phyloP scores from a whole-genome alignment of 495 filamentous ascomycete species.

The Xylaria venustula region DNA sequence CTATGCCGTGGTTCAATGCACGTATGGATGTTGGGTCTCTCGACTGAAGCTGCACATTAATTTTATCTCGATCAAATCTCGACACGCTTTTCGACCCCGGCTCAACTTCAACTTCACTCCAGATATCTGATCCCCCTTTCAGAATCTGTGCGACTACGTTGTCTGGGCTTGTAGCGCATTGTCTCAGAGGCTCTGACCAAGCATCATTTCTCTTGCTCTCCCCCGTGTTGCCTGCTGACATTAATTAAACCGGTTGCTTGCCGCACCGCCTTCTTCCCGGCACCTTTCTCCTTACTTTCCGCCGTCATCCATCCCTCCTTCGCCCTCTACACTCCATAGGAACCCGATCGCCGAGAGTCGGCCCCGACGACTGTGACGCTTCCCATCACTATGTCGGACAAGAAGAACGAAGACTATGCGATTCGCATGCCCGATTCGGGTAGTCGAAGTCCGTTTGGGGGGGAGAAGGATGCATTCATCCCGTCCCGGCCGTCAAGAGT shows the following conservation, averaged over 20 bases:
- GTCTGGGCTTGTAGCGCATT: neutral
- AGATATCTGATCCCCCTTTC: neutral
- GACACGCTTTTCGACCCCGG: neutral
- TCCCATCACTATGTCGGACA: slow-evolving; percentile 55
- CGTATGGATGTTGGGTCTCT: neutral
- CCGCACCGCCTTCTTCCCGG: neutral
- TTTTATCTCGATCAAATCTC: slow-evolving; percentile 10
- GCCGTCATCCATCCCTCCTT: neutral
- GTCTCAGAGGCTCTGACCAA: slow-evolving; percentile 7
- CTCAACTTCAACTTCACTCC: neutral
- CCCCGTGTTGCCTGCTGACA: slow-evolving; percentile 1
- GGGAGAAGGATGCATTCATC: slow-evolving; percentile 58
- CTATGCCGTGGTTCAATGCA: neutral
- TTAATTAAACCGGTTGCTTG: neutral
- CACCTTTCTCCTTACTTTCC: neutral
- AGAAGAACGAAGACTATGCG: slow-evolving; percentile 79
- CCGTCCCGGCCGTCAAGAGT: slow-evolving; percentile 21
- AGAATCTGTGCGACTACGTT: slow-evolving; percentile 10
- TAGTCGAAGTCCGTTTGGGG: slow-evolving; percentile 36
- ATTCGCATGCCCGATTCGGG: slow-evolving; percentile 64
- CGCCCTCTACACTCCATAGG: neutral
- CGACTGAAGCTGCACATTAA: slow-evolving; percentile 5
- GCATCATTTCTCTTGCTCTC: neutral
- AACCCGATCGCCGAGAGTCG: neutral
- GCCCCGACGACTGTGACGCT: neutral